These are phyloP conservation scores for Aureobasidium namibiae DNA, from an alignment of 2,329 filamentous ascomycete species.

Conservation along the genomic window DNA sequence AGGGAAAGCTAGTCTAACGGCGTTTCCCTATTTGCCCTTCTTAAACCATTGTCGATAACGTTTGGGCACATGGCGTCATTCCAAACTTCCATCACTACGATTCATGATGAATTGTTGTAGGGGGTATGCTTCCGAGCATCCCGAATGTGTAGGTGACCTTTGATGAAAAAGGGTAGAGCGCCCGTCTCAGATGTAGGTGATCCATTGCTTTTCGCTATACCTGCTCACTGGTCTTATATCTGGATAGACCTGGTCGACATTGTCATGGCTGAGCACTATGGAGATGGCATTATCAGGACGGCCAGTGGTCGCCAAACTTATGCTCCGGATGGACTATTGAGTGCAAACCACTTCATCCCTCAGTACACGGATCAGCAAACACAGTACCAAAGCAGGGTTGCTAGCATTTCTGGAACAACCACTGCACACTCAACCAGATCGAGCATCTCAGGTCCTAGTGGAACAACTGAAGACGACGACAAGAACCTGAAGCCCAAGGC, in stretches of 20 bases:
- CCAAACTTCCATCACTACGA: neutral
- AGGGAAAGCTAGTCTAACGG: neutral
- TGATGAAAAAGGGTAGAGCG: neutral
- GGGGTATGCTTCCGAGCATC: neutral
- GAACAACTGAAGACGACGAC: neutral
- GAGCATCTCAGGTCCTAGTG: neutral
- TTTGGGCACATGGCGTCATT: neutral
- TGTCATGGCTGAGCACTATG: neutral
- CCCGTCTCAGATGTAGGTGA: neutral
- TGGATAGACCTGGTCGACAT: neutral
- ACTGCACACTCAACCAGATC: constrained; percentile 5
- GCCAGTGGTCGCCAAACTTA: constrained; percentile 4
- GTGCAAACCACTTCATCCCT: neutral
- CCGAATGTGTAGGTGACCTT: neutral
- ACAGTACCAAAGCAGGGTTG: neutral
- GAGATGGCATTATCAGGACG: constrained; percentile 9
- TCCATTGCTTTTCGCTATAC: neutral
- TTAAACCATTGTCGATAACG: neutral
- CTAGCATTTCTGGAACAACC: constrained; percentile 1
- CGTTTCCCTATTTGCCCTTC: neutral
- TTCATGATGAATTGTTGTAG: neutral
- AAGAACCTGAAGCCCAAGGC: neutral
- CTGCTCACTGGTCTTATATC: neutral
- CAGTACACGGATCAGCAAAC: neutral
- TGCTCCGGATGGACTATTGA: neutral